Base-by-base conservation (phyloP, 768 basidiomycete genomes). In the Roridomyces roridus region DNA sequence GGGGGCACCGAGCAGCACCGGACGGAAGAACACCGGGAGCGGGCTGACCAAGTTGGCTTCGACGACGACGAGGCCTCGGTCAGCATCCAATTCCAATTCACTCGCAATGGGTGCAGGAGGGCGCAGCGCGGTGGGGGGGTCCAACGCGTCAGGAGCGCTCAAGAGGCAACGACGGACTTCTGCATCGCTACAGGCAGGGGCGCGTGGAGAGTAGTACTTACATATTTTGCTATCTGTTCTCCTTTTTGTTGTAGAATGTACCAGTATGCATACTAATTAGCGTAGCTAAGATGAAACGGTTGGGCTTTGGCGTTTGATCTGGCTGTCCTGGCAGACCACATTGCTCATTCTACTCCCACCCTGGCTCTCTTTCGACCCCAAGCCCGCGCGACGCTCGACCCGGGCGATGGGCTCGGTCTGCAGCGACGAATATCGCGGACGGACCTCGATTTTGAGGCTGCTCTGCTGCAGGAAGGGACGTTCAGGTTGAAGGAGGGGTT, bases 161-260 rank as follows among this genome's bases (percentile, higher is more conserved):
- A 93, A 93, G 75, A 80, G 91, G 61, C 91, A 92, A 67, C 80
- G 91, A 77, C 85, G 91, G 80, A 88, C 86, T 63, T 92, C 89
- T 48, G 80, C 83, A 26, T 80, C 82, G 57, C 66, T 80, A 43
- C 81, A 80, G 60, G 70, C 72, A 58, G 70, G 77, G 48, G 71
- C 76, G n/a, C 17, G 37, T 43, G 24, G 12, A 25, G n/a, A 47
- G 46, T 28, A 46, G 39, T n/a, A 14, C 29, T 4, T 28, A 10
- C 29, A 46, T 34, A 18, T 34, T 37, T 46, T 62, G 51, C 57
- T 59, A 42, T 36, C 9, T 37, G 8, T 29, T 12, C 10, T 10
- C 18, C 15, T 34, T 37, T 20, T 20, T 21, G 17, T 24, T 50
- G 48, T 50, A 39, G 35, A 51, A 24, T 41, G 39, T 51, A 41